phyloP scores from a whole-genome alignment of 768 basidiomycete genomes.

The Russula lepida region DNA sequence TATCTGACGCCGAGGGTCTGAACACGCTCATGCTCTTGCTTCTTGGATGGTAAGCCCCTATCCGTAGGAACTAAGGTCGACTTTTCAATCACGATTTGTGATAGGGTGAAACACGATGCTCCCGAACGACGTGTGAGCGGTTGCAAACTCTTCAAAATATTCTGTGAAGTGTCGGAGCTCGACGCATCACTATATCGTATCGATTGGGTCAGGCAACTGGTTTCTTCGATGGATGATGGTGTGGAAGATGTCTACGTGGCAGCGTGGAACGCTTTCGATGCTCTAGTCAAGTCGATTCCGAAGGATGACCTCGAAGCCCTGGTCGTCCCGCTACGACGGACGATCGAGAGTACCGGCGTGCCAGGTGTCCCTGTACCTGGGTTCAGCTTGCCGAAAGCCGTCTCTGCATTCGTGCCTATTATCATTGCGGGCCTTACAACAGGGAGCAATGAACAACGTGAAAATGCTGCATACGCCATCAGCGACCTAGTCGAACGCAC shows the following conservation, averaged over 20 bases:
- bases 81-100: neutral
- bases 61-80: neutral
- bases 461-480: conserved; percentile 92
- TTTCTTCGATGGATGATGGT: conserved; percentile 74
- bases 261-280: conserved; percentile 76
- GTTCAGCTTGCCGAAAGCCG: conserved; percentile 76
- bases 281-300: conserved; percentile 80
- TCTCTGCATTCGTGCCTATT: conserved; percentile 76
- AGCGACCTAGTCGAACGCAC: conserved; percentile 92
- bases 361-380: conserved; percentile 76
- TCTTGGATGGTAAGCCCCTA: conserved; percentile 65
- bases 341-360: conserved; percentile 77
- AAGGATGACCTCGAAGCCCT: conserved; percentile 91
- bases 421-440: conserved; percentile 89
- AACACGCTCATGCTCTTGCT: conserved; percentile 84
- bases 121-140: conserved; percentile 69
- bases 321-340: conserved; percentile 80
- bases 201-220: conserved; percentile 90
- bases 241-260: conserved; percentile 69
- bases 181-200: conserved; percentile 81
- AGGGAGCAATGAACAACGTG: conserved; percentile 90
- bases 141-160: conserved; percentile 66
- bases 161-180: conserved; percentile 76
- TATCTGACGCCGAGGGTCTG: conserved; percentile 80
- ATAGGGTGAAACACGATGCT: conserved; percentile 71